Evolutionary conservation across 371 early-diverging fungal genomes (phyloP).

Genomic region (Mortierella sp.): DNA sequence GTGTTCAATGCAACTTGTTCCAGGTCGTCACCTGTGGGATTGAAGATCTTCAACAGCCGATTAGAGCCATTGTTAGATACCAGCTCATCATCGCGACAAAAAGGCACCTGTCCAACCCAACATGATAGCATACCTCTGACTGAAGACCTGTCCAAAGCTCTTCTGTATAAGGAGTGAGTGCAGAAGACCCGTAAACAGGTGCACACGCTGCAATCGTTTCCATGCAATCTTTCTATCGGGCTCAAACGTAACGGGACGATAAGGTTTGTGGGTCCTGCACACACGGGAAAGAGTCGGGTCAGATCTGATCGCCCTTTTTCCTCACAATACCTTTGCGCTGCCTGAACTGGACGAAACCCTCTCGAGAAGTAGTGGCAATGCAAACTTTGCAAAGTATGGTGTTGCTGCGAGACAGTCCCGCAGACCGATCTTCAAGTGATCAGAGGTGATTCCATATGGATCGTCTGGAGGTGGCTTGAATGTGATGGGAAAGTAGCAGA

Average conservation of each 20-base stretch:
- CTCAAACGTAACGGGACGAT: conserved; percentile 13
- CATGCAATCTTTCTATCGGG: conserved; percentile 84
- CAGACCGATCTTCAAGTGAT: conserved; percentile 81
- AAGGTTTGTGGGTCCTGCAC: conserved; percentile 11
- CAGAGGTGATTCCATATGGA: conserved; percentile 92
- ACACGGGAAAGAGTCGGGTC: conserved; percentile 17
- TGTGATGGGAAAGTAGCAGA: conserved; percentile 99
- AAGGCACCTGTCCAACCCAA: background rate
- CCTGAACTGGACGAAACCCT: conserved; percentile 88
- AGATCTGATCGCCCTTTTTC: background rate
- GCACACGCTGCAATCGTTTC: conserved; percentile 82
- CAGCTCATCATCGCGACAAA: background rate
- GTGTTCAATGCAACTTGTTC: conserved; percentile 69
- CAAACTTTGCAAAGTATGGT: conserved; percentile 79
- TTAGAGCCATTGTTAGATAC: conserved; percentile 1
- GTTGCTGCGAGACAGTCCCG: conserved; percentile 77
- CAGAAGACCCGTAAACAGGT: conserved; percentile 77
- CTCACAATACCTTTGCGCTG: conserved; percentile 80
- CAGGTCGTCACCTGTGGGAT: conserved; percentile 73
- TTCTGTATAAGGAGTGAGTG: conserved; percentile 68
- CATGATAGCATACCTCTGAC: conserved; percentile 63
- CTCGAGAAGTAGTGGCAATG: conserved; percentile 88
- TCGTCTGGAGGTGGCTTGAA: conserved; percentile 96
- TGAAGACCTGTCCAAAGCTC: conserved; percentile 76
- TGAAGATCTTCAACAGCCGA: conserved; percentile 59